Evolutionary conservation across 176 grass and related monocot genomes (phyloP), one percentile per base, ranked within the genome.

Genomic region (Aegilops umbellulata): DNA sequence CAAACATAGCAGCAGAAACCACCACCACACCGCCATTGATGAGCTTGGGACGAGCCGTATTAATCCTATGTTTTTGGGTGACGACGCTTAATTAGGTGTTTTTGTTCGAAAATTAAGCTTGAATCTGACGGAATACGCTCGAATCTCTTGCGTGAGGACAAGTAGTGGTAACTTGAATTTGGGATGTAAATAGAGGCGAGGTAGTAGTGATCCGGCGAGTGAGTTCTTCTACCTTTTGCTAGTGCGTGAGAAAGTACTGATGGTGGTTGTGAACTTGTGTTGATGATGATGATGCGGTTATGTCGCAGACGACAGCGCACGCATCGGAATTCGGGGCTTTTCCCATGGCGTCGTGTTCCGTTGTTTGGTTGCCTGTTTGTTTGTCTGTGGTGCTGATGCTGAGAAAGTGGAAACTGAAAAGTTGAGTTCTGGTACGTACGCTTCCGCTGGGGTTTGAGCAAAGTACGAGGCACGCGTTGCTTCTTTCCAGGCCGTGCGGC

Each of bases 181-280:
- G 69, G 66, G 67, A 58, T 89, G 87, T 85, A 89, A 80, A 89
- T 89, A 89, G 58, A 84, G 44, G 27, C 47, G 39, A 42, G 49
- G 5, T 31, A 3, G 5, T 31, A 3, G 14, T 19, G 44, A 23
- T 55, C 65, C 63, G 31, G 55, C 55, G 69, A 75, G 55, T 74
- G 69, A 74, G 69, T 83, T 25, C 23, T 39, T 44, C 41, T 9
- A 26, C 3, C 23, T 30, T 0, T 26, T 14, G 4, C 29, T 12
- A 19, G 22, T 29, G 39, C 36, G 10, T 12, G 23, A 2, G 8
- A 17, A 53, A 53, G 58, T n/a, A 11, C 1, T 68, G 2, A 3
- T 8, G 11, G 61, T 22, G 1, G 0, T 14, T 34, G 79, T 42
- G 36, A 38, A 30, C 29, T 30, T 30, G 29, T 2, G 11, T 46